Conservation (phyloP, 2,329 filamentous ascomycete species). For the Hypoxylon sp. region DNA sequence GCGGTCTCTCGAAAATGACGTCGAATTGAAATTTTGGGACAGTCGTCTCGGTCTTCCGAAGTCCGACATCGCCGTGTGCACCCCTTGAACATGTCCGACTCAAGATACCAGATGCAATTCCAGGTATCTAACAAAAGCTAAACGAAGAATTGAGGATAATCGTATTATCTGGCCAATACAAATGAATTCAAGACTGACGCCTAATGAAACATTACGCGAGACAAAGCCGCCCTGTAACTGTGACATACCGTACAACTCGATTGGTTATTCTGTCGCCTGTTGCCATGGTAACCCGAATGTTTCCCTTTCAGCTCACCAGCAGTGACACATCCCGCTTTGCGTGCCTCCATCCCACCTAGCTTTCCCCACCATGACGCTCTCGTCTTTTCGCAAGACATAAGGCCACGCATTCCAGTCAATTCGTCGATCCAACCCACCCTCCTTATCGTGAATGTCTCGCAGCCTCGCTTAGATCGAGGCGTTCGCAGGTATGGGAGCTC, state of each 20-base stretch:
- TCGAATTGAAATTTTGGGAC: slow-evolving; percentile 33
- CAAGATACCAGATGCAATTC: no score
- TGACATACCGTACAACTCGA: slow-evolving; percentile 10
- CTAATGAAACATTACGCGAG: slow-evolving; percentile 10
- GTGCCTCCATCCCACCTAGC: slow-evolving; percentile 20
- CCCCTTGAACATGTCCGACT: no score
- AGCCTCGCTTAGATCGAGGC: slow-evolving; percentile 40
- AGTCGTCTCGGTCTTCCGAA: slow-evolving; percentile 36
- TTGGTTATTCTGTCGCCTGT: slow-evolving; percentile 37
- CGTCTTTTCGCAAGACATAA: slow-evolving; percentile 31
- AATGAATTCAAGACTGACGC: slow-evolving; percentile 1
- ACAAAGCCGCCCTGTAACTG: slow-evolving; percentile 10
- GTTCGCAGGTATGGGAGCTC: slow-evolving; percentile 47
- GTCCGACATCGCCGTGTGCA: slow-evolving; percentile 44
- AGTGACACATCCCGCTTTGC: slow-evolving; percentile 8
- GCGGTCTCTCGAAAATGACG: slow-evolving; percentile 34
- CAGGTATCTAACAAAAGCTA: no score
- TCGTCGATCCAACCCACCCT: slow-evolving; percentile 23
- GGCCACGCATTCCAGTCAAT: slow-evolving; percentile 39
- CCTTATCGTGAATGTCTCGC: slow-evolving; percentile 39
- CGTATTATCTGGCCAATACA: slow-evolving; percentile 14
- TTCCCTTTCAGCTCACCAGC: slow-evolving; percentile 10
- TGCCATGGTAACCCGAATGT: slow-evolving; percentile 48
- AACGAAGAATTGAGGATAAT: slow-evolving; percentile 12
- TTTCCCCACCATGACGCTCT: slow-evolving; percentile 26